Evolutionary conservation across 2,329 filamentous ascomycete genomes (phyloP), one percentile per base, ranked within the genome.

Genomic region (Microdochium trichocladiopsis): DNA sequence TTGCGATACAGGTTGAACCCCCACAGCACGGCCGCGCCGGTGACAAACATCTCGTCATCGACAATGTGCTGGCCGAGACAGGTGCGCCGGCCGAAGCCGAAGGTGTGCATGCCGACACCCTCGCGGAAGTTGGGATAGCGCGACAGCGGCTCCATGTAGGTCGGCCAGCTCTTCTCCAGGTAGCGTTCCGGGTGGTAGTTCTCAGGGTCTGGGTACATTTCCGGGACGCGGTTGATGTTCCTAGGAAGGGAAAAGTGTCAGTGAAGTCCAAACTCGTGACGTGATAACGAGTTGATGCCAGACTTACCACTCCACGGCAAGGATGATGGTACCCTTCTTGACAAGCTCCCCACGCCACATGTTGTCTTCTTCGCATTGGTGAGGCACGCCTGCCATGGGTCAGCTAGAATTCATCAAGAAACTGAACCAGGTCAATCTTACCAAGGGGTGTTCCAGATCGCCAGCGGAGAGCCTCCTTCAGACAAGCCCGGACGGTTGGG

Each of bases 31-130:
- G 65, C 66, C 3, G 75, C 75, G 22, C 72, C 75, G 8, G 72
- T 69, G 47, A 79, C 68, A 57, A 79, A 76, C 59, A 79, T 73
- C 65, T 83, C 79, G 60, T 82, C 78, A 59, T 84, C 80, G 24
- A 80, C 83, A 47, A 86, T 76, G 51, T 78, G 77, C 67, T 83
- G 79, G 4, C 82, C 83, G 4, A 84, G 73, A 58, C 83, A 87
- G 14, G 77, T 76, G 55, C 83, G 75, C 45, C 82, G 79, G 31
- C 83, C 83, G 72, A 76, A 86, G 25, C 83, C 83, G 60, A 86
- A 86, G 0, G 78, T 83, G 56, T 83, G 78, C 77, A 85, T 82
- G 36, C 76, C 76, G 2, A 70, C 66, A 36, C 75, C 75, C 61
- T 78, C 75, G 57, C 82, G 80, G 61, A 86, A 77, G 64, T 78